Conservation (phyloP, 1,284 basidiomycete species). For the Serendipita sp. region DNA sequence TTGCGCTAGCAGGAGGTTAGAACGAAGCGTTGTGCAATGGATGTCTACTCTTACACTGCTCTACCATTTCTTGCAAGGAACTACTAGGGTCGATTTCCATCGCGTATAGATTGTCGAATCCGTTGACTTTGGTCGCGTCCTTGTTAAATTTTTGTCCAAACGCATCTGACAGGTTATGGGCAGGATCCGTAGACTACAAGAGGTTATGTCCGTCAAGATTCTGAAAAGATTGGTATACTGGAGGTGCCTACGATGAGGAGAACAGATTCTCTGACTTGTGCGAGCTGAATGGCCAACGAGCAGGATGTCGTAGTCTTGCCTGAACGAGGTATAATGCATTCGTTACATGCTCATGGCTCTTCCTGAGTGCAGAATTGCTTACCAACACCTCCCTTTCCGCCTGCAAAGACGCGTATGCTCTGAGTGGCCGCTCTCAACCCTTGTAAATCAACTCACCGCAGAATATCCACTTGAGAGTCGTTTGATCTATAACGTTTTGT, state of each 20-base stretch:
- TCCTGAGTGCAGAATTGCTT: slow-evolving; percentile 23
- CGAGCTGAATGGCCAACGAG: slow-evolving; percentile 87
- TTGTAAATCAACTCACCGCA: slow-evolving; percentile 50
- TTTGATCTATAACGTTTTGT: slow-evolving; percentile 82
- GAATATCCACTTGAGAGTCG: slow-evolving; percentile 87
- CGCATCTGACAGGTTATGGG: slow-evolving; percentile 96
- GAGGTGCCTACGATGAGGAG: slow-evolving; percentile 70
- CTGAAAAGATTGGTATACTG: slow-evolving; percentile 2
- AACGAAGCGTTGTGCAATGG: background rate
- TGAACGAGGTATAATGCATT: slow-evolving; percentile 20
- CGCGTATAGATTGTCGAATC: slow-evolving; percentile 90
- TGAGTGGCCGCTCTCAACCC: slow-evolving; percentile 9
- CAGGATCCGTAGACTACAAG: slow-evolving; percentile 87
- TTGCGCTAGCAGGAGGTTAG: slow-evolving; percentile 21
- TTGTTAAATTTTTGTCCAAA: slow-evolving; percentile 99
- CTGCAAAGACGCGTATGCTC: slow-evolving; percentile 27
- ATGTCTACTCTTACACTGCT: slow-evolving; percentile 57
- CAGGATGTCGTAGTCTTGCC: slow-evolving; percentile 95
- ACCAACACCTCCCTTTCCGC: slow-evolving; percentile 92
- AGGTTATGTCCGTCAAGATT: background rate
- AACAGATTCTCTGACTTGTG: slow-evolving; percentile 75
- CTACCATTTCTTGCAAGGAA: slow-evolving; percentile 97
- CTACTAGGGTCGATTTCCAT: slow-evolving; percentile 99
- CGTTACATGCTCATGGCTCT: background rate
- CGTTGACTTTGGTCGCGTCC: slow-evolving; percentile 98